Percentiles rank a stretch among this genome's conserved stretches.
Evolutionary conservation across 2,329 filamentous ascomycete genomes (phyloP).

Genomic region (Colletotrichum gloeosporioides): DNA sequence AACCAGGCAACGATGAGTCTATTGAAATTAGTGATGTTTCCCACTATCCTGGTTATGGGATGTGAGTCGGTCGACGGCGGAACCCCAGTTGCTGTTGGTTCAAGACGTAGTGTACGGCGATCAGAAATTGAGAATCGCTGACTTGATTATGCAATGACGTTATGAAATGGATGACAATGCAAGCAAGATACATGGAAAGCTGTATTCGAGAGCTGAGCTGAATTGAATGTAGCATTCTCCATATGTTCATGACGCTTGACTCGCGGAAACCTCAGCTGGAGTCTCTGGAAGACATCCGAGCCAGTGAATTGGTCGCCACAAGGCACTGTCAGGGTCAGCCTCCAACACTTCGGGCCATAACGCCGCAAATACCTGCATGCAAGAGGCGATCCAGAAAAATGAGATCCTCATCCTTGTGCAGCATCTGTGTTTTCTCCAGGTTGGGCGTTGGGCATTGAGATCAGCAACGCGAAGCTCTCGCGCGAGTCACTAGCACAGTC

Average conservation of each 20-base stretch:
- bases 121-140: neutral
- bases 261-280: neutral
- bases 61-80: neutral
- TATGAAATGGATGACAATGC: neutral
- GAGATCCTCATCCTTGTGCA: neutral
- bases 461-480: neutral
- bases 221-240: neutral
- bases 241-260: slow-evolving; percentile 6
- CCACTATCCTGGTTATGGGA: neutral
- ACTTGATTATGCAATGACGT: neutral
- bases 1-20: neutral
- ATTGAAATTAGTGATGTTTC: neutral
- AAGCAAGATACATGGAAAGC: neutral
- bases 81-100: neutral
- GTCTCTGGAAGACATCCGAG: neutral
- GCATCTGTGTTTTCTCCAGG: neutral
- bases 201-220: neutral
- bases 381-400: neutral
- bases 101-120: neutral
- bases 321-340: neutral
- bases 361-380: neutral
- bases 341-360: neutral
- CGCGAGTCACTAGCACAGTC: neutral
- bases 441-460: slow-evolving; percentile 12
- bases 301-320: slow-evolving; percentile 4